These are phyloP conservation scores for Globisporangium rhizosaccharum DNA, from an alignment of 352 stramenopile species.

Conservation along the genomic window DNA sequence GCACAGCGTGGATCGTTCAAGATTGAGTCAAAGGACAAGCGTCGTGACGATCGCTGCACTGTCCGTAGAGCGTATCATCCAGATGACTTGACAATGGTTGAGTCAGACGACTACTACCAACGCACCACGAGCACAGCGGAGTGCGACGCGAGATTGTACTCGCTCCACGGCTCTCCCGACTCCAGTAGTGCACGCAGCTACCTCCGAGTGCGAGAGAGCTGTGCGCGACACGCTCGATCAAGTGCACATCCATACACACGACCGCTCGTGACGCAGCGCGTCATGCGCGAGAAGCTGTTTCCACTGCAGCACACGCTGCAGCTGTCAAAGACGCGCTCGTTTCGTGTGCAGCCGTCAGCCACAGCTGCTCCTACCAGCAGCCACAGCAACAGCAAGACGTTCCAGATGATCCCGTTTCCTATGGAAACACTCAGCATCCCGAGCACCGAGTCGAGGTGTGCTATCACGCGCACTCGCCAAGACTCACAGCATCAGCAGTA, in stretches of 20 bases:
- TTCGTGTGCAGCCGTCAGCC: too few relatives aligned
- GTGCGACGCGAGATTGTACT: conserved; percentile 15
- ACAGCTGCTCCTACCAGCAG: conserved; percentile 13
- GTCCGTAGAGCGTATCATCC: background rate
- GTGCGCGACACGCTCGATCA: background rate
- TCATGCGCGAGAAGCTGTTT: conserved; percentile 20
- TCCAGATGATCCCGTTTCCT: conserved; percentile 17
- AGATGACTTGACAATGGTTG: too few relatives aligned
- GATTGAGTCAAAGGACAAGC: background rate
- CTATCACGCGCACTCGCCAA: too few relatives aligned
- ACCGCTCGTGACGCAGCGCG: background rate
- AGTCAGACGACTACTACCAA: too few relatives aligned
- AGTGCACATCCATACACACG: background rate
- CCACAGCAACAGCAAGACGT: background rate
- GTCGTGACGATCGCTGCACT: background rate
- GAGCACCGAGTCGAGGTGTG: background rate
- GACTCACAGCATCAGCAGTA: too few relatives aligned
- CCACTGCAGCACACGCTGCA: conserved; percentile 1
- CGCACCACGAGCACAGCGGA: background rate
- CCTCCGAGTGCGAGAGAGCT: background rate
- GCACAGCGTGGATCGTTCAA: too few relatives aligned
- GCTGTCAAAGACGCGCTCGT: too few relatives aligned
- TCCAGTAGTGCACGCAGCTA: background rate
- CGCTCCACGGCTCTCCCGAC: background rate
- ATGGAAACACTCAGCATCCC: conserved; percentile 4